Percentiles rank a stretch among this genome's conserved stretches.
Conservation (phyloP, 495 filamentous ascomycete species). For the Penicillium flavigenum region DNA sequence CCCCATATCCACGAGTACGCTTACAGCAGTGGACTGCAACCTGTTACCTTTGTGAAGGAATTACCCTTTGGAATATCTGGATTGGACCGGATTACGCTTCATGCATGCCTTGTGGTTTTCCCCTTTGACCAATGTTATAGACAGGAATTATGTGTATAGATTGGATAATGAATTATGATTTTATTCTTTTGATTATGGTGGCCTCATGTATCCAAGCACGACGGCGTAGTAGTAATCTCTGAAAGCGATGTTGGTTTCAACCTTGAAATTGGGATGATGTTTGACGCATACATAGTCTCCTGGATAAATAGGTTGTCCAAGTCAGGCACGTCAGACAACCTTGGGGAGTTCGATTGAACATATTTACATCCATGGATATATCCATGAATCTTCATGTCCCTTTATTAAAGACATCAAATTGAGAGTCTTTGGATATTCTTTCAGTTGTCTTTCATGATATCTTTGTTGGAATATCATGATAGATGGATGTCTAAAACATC, state of each 20-base stretch:
- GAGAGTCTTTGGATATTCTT: too few relatives aligned
- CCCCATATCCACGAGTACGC: not conserved
- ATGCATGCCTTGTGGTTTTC: not conserved
- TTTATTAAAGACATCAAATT: too few relatives aligned
- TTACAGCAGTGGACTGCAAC: not conserved
- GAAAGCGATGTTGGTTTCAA: not conserved
- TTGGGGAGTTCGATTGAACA: too few relatives aligned
- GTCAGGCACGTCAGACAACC: too few relatives aligned
- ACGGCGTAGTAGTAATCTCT: not conserved
- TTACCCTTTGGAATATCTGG: conserved; percentile 7
- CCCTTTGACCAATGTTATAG: not conserved
- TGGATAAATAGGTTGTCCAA: too few relatives aligned
- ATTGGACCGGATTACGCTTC: not conserved
- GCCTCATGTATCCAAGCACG: not conserved
- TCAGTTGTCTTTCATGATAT: too few relatives aligned
- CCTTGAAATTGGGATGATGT: too few relatives aligned
- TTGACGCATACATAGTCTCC: too few relatives aligned
- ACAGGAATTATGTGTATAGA: conserved; percentile 10
- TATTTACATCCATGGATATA: too few relatives aligned
- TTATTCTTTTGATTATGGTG: not conserved
- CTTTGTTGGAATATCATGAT: too few relatives aligned
- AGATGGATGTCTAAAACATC: too few relatives aligned
- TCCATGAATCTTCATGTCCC: too few relatives aligned
- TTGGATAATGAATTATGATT: conserved; percentile 12
- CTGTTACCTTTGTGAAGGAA: conserved; percentile 2